phyloP scores from a whole-genome alignment of 2,329 filamentous ascomycete genomes.

The Botrytis fabae region DNA sequence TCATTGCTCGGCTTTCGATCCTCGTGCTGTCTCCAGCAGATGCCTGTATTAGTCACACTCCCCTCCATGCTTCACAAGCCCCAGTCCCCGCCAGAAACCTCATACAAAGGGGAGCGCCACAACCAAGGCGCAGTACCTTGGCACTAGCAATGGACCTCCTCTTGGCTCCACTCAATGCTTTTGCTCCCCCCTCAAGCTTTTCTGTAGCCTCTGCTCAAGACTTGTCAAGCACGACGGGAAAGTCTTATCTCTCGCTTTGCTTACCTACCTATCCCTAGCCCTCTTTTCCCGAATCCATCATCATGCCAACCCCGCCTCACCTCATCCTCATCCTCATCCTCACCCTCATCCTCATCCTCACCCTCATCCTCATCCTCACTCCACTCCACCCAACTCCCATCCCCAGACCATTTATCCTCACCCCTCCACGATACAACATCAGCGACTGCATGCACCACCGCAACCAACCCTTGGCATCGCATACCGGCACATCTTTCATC shows the following conservation, averaged over 20 bases:
- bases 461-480: conserved; percentile 4
- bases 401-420: background rate
- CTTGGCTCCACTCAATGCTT: conserved; percentile 19
- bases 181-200: conserved; percentile 12
- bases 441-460: conserved; percentile 4
- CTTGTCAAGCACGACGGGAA: background rate
- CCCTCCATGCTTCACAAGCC: background rate
- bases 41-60: conserved; percentile 7
- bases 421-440: conserved; percentile 1
- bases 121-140: conserved; percentile 20
- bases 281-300: background rate
- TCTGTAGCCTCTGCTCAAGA: background rate
- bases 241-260: conserved; percentile 19
- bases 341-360: no score
- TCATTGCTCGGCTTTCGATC: background rate
- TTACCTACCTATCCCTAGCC: background rate
- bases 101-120: conserved; percentile 7
- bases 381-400: background rate
- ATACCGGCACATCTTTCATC: background rate
- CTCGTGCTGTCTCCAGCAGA: conserved; percentile 11
- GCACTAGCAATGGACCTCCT: conserved; percentile 7
- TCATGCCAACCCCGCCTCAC: background rate
- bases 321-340: background rate
- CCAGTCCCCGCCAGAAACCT: background rate
- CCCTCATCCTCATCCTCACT: background rate